A percentile compares a stretch with the other conserved stretches of the same genome.
Conservation (phyloP, 257 asterid genomes). For the Hygrophila difformis region DNA sequence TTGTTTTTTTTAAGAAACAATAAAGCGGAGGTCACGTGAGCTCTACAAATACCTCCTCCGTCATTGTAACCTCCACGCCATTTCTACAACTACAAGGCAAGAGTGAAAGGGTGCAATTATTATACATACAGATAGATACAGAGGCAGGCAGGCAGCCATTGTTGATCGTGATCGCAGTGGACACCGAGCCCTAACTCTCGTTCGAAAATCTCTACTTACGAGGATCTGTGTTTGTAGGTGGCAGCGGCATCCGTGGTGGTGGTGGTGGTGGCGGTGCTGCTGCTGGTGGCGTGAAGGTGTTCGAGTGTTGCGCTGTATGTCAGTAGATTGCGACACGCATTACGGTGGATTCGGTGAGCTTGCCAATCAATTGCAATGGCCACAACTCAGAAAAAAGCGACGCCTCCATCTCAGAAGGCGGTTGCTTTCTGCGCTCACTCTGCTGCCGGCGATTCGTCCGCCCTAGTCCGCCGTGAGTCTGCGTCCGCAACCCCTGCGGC, state of each 20-base stretch:
- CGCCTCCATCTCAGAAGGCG: slow-evolving; percentile 33
- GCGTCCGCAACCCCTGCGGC: slow-evolving; percentile 27
- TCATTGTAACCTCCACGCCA: too few species aligned
- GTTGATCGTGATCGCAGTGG: too few species aligned
- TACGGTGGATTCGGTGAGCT: slow-evolving; percentile 66
- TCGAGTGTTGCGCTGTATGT: slow-evolving; percentile 52
- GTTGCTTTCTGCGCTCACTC: too few species aligned
- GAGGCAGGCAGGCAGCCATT: too few species aligned
- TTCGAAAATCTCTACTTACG: too few species aligned
- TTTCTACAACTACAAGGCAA: too few species aligned
- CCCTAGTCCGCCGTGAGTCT: slow-evolving; percentile 37
- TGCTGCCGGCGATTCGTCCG: slow-evolving; percentile 26
- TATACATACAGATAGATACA: too few species aligned
- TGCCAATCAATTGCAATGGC: slow-evolving; percentile 85
- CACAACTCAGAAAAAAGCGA: slow-evolving; percentile 80
- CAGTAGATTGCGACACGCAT: slow-evolving; percentile 50
- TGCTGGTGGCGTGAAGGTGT: slow-evolving; percentile 31
- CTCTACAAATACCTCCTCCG: too few species aligned
- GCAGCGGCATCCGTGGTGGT: background rate
- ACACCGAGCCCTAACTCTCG: too few species aligned
- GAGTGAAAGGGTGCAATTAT: too few species aligned
- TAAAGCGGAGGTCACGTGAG: too few species aligned
- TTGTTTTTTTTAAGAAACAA: too few species aligned
- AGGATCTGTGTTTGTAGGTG: background rate
- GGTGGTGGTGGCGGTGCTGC: slow-evolving; percentile 23